phyloP scores from a whole-genome alignment of 2,329 filamentous ascomycete species.

The Curvularia sp. region DNA sequence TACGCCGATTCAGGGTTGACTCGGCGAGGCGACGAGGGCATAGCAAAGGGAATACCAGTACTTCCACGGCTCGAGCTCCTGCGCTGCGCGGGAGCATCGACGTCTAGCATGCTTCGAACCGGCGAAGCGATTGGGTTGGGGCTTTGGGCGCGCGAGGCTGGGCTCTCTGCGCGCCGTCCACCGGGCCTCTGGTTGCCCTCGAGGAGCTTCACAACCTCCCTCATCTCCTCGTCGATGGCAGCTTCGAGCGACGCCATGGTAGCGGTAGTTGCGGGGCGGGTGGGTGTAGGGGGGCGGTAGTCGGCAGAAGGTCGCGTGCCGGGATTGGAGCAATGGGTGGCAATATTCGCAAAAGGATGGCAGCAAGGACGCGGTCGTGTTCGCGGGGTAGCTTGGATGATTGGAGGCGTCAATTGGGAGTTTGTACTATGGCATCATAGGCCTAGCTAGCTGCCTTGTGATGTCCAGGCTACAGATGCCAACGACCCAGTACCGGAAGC shows the following conservation, averaged over 20 bases:
- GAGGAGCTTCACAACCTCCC: constrained; percentile 73
- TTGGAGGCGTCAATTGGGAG: constrained; percentile 23
- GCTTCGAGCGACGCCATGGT: constrained; percentile 74
- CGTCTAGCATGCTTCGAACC: constrained; percentile 57
- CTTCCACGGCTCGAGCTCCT: constrained; percentile 46
- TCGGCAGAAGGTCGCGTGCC: constrained; percentile 17
- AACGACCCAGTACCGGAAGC: constrained; percentile 18
- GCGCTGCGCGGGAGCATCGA: constrained; percentile 36
- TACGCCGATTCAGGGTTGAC: constrained; percentile 52
- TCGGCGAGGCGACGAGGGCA: constrained; percentile 43
- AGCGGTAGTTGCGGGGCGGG: constrained; percentile 15
- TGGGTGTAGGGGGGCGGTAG: neutral
- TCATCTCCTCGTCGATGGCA: constrained; percentile 77
- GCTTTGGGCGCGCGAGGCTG: constrained; percentile 59
- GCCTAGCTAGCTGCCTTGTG: constrained; percentile 16
- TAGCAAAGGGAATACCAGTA: constrained; percentile 39
- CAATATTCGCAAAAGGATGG: constrained; percentile 6
- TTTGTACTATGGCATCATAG: constrained; percentile 33
- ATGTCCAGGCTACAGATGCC: constrained; percentile 16
- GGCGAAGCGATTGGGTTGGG: constrained; percentile 64
- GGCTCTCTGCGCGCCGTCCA: constrained; percentile 39
- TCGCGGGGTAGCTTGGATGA: constrained; percentile 30
- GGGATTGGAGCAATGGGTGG: constrained; percentile 13
- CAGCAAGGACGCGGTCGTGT: constrained; percentile 21
- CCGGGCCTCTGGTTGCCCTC: constrained; percentile 55